phyloP scores from a whole-genome alignment of 2,329 filamentous ascomycete genomes.

The Metarhizium sp. region DNA sequence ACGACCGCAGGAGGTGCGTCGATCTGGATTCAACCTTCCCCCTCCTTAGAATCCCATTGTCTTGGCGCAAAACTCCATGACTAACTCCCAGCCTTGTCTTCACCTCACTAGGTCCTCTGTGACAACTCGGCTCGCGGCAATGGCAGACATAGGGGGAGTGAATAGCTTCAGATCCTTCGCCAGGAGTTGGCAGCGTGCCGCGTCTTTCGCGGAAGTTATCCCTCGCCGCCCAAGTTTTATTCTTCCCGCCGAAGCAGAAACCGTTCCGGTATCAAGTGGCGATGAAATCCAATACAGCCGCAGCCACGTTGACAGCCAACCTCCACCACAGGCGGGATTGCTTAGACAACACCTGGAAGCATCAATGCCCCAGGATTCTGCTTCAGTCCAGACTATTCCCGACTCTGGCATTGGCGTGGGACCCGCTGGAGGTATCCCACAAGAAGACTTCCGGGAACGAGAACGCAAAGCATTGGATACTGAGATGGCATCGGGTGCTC shows the following conservation, averaged over 20 bases:
- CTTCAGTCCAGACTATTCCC: neutral
- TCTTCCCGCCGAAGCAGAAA: conserved; percentile 43
- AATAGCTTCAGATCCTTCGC: conserved; percentile 95
- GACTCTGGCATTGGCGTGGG: neutral
- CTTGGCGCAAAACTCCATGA: neutral
- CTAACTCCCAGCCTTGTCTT: neutral
- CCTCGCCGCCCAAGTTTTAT: conserved; percentile 70
- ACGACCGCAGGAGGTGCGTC: conserved; percentile 20
- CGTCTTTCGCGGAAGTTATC: conserved; percentile 79
- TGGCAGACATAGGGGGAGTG: conserved; percentile 72
- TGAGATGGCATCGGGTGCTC: conserved; percentile 26
- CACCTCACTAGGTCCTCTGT: conserved; percentile 42
- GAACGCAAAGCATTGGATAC: conserved; percentile 38
- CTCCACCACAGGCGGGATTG: conserved; percentile 30
- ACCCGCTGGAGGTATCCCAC: neutral
- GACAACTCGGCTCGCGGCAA: conserved; percentile 43
- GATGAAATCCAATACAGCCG: conserved; percentile 31
- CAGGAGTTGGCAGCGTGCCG: conserved; percentile 83
- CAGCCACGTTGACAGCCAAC: conserved; percentile 27
- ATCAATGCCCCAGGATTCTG: conserved; percentile 14
- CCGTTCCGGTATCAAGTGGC: conserved; percentile 8
- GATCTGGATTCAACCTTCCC: neutral
- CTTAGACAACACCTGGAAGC: conserved; percentile 44
- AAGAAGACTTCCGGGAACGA: conserved; percentile 17
- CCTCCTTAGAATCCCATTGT: neutral